Percentiles rank a stretch among this genome's conserved stretches.
Evolutionary conservation across 169 alveolate species (phyloP).

Genomic region (Plasmodium sp.): DNA sequence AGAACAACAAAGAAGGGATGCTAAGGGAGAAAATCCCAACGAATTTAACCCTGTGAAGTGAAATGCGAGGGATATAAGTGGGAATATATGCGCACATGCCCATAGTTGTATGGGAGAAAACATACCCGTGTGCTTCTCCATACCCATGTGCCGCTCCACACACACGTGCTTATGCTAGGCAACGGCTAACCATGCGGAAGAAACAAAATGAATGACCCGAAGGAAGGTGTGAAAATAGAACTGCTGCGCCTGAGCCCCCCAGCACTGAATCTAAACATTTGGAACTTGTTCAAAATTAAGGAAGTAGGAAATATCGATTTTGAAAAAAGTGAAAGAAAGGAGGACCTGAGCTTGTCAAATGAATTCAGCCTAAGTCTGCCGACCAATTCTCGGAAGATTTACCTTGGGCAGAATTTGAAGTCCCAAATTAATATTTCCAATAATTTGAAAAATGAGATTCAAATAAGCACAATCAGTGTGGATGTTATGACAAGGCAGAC

Average conservation of each 20-base stretch:
- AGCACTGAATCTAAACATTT: constrained; percentile 13
- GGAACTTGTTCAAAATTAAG: constrained; percentile 49
- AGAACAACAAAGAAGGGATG: neutral
- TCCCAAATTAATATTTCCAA: constrained; percentile 41
- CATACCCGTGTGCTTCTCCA: neutral
- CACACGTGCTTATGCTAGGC: neutral
- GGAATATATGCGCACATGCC: neutral
- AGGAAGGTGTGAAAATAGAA: constrained; percentile 62
- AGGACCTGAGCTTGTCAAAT: constrained; percentile 34
- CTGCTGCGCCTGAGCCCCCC: constrained; percentile 60
- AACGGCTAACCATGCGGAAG: neutral
- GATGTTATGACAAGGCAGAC: constrained; percentile 34
- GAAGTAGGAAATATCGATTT: constrained; percentile 19
- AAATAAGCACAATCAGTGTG: constrained; percentile 19
- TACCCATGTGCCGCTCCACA: neutral
- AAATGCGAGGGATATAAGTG: neutral
- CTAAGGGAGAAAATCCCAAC: neutral
- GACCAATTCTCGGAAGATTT: constrained; percentile 41
- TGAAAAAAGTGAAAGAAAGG: constrained; percentile 13
- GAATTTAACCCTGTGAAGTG: neutral
- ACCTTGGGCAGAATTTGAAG: constrained; percentile 33
- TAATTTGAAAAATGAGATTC: constrained; percentile 58
- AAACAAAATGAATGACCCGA: constrained; percentile 43
- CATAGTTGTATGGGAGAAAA: neutral
- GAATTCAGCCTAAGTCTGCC: constrained; percentile 63